Evolutionary conservation across 345 rosid species (phyloP), one percentile per base, ranked within the genome.

Genomic region (Camelina laxa): DNA sequence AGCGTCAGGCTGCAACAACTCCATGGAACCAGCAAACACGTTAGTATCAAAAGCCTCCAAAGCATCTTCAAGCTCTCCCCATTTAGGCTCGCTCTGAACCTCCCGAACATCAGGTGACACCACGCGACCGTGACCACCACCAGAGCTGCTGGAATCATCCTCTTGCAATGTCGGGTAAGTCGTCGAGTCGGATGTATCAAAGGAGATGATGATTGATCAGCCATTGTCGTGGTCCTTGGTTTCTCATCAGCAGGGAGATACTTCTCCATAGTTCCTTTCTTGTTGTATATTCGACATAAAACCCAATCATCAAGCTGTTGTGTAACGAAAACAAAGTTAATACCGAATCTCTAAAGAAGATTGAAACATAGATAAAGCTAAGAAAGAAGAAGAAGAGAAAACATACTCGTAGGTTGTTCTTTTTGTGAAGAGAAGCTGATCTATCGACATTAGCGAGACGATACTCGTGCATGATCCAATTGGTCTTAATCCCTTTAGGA

Each of bases 381-480:
- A 6, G 0, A 13, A 58, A 35, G 0, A 17, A 38, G 13, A 21
- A 24, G 4, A 24, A 22, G 27, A 24, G 3, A 24, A 33, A 75
- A 33, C 82, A 16, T 87, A 91, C 97, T 91, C 96, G 82, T 51
- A 83, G 79, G 69, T 83, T 87, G 80, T 68, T 84, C 69, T 79
- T 91, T 69, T 80, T 85, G 71, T 79, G 6, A 21, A 69, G 72
- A 67, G 88, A 82, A 36, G 96, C 90, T 9, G 97, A 87, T 58
- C 98, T 70, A 35, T 94, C 92, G 2, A 91, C 96, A 79, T 91
- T 86, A 22, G 96, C 95, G 4, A 89, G 95, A 24, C 98, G 96
- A 71, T 94, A 94, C 53, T 94, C 98, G 2, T 94, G 98, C 98
- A 94, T 94, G 14, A 94, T 94, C 98, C 98, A 94, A 27, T 94